These are phyloP conservation scores for Saccharomycopsis sp. DNA, from an alignment of 805 yeast species.

Conservation along the genomic window DNA sequence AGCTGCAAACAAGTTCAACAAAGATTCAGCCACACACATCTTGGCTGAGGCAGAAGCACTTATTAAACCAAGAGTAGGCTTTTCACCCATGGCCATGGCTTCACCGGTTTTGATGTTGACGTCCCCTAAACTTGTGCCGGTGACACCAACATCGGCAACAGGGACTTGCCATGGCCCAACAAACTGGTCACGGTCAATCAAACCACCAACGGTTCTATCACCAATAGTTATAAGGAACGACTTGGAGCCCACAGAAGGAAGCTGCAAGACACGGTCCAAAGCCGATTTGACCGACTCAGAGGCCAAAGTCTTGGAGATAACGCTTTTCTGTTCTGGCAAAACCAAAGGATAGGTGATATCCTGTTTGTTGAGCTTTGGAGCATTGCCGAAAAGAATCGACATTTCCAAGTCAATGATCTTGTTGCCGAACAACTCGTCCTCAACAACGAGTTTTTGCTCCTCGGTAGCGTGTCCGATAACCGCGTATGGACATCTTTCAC, in stretches of 20 bases:
- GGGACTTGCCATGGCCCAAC: conserved; percentile 99
- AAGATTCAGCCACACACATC: conserved; percentile 92
- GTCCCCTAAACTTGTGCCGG: conserved; percentile 82
- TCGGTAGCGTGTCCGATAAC: conserved; percentile 92
- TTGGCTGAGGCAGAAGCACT: conserved; percentile 89
- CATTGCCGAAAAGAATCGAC: conserved; percentile 92
- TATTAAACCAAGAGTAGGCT: conserved; percentile 83
- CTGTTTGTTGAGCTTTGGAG: conserved; percentile 86
- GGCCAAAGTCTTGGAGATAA: conserved; percentile 31
- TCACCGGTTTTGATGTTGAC: conserved; percentile 77
- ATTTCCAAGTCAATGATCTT: conserved; percentile 94
- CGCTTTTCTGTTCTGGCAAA: conserved; percentile 29
- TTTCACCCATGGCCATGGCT: conserved; percentile 96
- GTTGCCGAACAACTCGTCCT: conserved; percentile 67
- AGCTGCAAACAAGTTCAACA: conserved; percentile 83
- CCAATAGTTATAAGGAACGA: conserved; percentile 95
- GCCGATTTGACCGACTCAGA: conserved; percentile 42
- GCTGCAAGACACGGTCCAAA: conserved; percentile 69
- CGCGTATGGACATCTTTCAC: conserved; percentile 95
- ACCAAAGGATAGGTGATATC: conserved; percentile 58
- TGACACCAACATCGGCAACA: conserved; percentile 96
- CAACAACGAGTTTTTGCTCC: conserved; percentile 75
- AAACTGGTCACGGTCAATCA: conserved; percentile 95
- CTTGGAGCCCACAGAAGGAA: conserved; percentile 95
- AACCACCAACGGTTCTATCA: conserved; percentile 95